Base-by-base conservation (phyloP, 805 yeast genomes). In the Wickerhamiella vanderwaltii region DNA sequence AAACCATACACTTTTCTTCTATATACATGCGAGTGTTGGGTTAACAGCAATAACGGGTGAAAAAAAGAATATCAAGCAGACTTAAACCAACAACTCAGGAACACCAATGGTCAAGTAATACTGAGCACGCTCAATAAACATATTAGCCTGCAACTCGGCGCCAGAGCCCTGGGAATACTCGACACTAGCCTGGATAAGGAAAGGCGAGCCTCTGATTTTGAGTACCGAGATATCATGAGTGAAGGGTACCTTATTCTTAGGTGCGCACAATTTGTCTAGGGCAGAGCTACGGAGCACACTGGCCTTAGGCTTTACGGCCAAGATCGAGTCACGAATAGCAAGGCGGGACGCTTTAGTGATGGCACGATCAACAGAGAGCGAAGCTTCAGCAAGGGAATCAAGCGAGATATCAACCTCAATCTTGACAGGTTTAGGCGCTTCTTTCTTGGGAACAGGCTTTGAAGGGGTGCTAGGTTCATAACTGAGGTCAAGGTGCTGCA, bases 401-500 rank as follows among this genome's bases (percentile, higher is more conserved):
- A 51, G 45, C 28, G 44, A 32, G 25, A 41, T 32, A 22, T 51
- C 17, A 16, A 48, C 54, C 12, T 43, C 42, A 28, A 52, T 35
- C 33, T 45, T 38, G 9, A 50, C 41, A 1, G 53, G 43, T 26
- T 49, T 49, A 13, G 58, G 48, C 39, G 50, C 37, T 25, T 24
- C 47, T 11, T 22, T 4, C 15, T 31, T 24, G 30, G 31, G 46
- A 9, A 46, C 49, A 35, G 52, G 43, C 33, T 53, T 56, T 44
- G 51, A 55, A 18, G 67, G 61, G 28, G 51, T 46, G 6, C 47
- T 56, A 24, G 49, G 44, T 46, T 48, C 43, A 19, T 79, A 73
- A 31, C 84, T 70, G 46, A 86, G 65, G 57, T 87, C 95, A 48
- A 86, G 65, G 52, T 73, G 77, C 47, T 72, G 70, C 48, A 70